phyloP scores from a whole-genome alignment of 169 alveolate genomes.

The Cryptosporidium ryanae region DNA sequence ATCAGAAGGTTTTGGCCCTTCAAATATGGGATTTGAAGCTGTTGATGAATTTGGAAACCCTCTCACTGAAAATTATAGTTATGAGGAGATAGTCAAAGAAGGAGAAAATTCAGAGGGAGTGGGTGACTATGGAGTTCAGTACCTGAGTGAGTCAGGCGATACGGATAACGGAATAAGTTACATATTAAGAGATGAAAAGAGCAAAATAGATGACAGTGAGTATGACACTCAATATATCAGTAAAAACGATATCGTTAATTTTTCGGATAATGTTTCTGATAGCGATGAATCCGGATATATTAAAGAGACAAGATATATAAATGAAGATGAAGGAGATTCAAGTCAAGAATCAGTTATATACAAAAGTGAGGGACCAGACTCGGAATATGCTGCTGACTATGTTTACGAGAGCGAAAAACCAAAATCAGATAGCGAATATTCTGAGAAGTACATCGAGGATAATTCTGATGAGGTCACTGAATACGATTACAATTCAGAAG shows the following conservation, averaged over 20 bases:
- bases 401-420: background rate
- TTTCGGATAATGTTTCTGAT: background rate
- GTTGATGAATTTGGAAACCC: constrained; percentile 12
- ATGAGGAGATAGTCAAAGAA: background rate
- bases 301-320: background rate
- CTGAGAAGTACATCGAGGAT: background rate
- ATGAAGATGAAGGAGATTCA: background rate
- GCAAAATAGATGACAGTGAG: background rate
- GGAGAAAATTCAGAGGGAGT: background rate
- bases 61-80: constrained; percentile 19
- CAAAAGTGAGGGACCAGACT: background rate
- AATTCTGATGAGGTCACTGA: constrained; percentile 8
- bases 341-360: background rate
- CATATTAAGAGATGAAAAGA: constrained; percentile 7
- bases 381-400: constrained; percentile 11
- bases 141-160: constrained; percentile 15
- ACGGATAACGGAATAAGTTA: constrained; percentile 48
- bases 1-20: constrained; percentile 67
- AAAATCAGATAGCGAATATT: background rate
- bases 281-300: background rate
- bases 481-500: constrained; percentile 27
- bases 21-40: constrained; percentile 49
- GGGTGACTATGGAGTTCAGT: background rate
- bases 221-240: background rate
- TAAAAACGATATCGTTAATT: constrained; percentile 8